phyloP scores from a whole-genome alignment of 1,284 basidiomycete genomes.

The Cutaneotrichosporon mucoides region DNA sequence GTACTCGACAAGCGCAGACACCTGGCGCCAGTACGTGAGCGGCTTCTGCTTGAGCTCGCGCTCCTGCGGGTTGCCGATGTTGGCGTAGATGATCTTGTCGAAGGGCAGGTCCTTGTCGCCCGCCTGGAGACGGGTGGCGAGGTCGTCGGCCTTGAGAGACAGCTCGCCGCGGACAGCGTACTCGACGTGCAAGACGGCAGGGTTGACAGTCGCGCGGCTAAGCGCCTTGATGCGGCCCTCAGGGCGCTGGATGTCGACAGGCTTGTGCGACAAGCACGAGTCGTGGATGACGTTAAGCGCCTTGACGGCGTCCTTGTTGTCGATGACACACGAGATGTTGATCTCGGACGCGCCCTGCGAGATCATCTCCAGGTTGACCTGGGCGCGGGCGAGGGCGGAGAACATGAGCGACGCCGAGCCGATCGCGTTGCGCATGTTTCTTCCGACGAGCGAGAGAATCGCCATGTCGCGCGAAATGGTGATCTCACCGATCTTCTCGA shows the following conservation, averaged over 20 bases:
- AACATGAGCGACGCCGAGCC: constrained; percentile 97
- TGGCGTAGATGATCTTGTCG: constrained; percentile 78
- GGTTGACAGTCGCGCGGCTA: constrained; percentile 56
- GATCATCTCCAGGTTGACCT: constrained; percentile 99
- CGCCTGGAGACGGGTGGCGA: constrained; percentile 60
- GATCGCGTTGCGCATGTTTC: constrained; percentile 80
- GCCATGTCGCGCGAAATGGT: constrained; percentile 84
- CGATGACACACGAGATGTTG: constrained; percentile 80
- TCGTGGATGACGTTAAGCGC: constrained; percentile 97
- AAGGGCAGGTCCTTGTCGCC: constrained; percentile 66
- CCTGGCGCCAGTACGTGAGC: constrained; percentile 71
- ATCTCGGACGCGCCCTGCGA: constrained; percentile 95
- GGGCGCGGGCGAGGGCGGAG: constrained; percentile 84
- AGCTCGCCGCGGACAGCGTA: constrained; percentile 95
- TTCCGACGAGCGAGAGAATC: constrained; percentile 91
- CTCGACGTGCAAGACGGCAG: constrained; percentile 74
- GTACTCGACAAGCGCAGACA: constrained; percentile 71
- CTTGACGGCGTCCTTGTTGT: constrained; percentile 80
- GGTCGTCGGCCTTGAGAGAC: constrained; percentile 81
- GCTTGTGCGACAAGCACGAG: constrained; percentile 58
- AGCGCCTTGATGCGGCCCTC: constrained; percentile 18
- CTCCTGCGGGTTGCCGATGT: constrained; percentile 96
- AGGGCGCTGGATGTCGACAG: background rate
- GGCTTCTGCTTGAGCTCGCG: constrained; percentile 85
- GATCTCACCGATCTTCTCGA: constrained; percentile 77